phyloP scores from a whole-genome alignment of 2,329 filamentous ascomycete species.

The Alternaria conjuncta region DNA sequence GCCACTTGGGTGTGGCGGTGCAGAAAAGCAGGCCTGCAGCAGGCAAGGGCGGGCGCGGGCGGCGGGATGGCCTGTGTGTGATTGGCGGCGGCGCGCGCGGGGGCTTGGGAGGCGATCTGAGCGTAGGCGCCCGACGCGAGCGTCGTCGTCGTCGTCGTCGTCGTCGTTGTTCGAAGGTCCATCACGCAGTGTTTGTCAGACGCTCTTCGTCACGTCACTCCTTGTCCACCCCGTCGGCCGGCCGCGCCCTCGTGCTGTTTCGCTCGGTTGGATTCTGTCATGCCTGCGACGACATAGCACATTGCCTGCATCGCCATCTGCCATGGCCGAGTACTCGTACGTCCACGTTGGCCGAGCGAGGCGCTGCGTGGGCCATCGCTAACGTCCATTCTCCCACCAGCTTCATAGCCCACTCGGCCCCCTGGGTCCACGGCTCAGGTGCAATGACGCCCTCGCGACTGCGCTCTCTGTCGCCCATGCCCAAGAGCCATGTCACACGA shows the following conservation, averaged over 20 bases:
- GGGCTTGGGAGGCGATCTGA: slow-evolving; percentile 12
- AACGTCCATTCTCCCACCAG: slow-evolving; percentile 25
- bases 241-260: not conserved
- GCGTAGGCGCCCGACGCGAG: slow-evolving; percentile 23
- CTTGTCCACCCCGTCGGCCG: slow-evolving; percentile 29
- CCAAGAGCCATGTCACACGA: slow-evolving; percentile 47
- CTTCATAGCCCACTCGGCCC: slow-evolving; percentile 41
- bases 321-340: slow-evolving; percentile 37
- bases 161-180: not conserved
- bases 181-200: not conserved
- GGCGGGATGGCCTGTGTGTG: slow-evolving; percentile 3
- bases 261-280: slow-evolving; percentile 10
- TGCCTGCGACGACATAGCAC: slow-evolving; percentile 8
- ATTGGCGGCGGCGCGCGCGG: slow-evolving; percentile 2
- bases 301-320: slow-evolving; percentile 6
- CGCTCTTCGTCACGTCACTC: slow-evolving; percentile 37
- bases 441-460: slow-evolving; percentile 46
- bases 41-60: slow-evolving; percentile 7
- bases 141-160: not conserved
- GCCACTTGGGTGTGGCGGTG: not conserved
- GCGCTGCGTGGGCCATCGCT: slow-evolving; percentile 14
- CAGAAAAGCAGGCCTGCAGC: not conserved
- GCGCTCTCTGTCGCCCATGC: slow-evolving; percentile 45
- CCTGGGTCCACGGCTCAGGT: slow-evolving; percentile 42
- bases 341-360: slow-evolving; percentile 13